Conservation (phyloP, 169 alveolate genomes). For the Eimeria necatrix region DNA sequence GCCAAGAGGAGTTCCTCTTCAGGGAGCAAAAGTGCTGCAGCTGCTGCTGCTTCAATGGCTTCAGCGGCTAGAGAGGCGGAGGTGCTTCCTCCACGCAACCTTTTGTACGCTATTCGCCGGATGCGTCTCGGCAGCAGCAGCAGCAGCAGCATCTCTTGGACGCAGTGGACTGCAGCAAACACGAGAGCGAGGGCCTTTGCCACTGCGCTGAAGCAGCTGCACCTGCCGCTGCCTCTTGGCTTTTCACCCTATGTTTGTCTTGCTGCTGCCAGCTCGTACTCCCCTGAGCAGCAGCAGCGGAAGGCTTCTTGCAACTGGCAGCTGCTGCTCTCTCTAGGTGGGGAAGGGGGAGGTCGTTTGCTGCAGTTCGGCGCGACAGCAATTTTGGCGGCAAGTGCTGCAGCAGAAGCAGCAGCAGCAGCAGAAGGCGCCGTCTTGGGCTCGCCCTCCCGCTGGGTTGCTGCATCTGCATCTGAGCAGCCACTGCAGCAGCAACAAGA, state of each 20-base stretch:
- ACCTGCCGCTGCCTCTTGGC: not conserved
- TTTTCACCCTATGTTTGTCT: not conserved
- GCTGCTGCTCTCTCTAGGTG: not conserved
- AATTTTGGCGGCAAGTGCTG: not conserved
- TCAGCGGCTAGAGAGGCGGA: not conserved
- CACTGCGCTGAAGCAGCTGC: not conserved
- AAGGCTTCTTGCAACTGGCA: not conserved
- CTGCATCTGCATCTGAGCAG: not conserved
- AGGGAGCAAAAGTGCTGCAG: not conserved
- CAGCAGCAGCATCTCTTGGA: not conserved
- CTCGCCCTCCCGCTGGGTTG: not conserved
- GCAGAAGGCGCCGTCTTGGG: not conserved
- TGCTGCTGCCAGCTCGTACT: not conserved
- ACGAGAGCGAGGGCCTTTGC: not conserved
- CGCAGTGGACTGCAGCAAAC: not conserved
- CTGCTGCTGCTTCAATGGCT: not conserved
- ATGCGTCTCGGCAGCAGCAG: not conserved
- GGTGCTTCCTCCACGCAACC: not conserved
- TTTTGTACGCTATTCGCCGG: not conserved
- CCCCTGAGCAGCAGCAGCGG: not conserved
- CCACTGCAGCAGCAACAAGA: not conserved
- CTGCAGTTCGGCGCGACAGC: not conserved
- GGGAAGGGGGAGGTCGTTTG: not conserved
- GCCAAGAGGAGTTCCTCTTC: too few relatives aligned
- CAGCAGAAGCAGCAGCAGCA: not conserved